Evolutionary conservation across 73 alveolate species (phyloP), one percentile per base, ranked within the genome.

Genomic region (Paramecium caudatum): DNA sequence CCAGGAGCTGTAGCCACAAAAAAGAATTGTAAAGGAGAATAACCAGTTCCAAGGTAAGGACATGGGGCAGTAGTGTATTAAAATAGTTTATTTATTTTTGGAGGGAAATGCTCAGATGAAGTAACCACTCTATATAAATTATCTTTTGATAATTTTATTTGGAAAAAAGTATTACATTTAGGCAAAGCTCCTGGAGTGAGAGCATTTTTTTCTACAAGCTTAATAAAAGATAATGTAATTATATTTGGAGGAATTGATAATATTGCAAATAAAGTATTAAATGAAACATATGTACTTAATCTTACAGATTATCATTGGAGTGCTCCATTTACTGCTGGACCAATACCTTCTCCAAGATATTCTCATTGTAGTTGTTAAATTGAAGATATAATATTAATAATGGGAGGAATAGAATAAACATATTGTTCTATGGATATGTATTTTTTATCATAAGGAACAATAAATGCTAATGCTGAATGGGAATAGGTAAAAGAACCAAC

Each of bases 321-420:
- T 17, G 55, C 93, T 19, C 93, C 93, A 0, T 86, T 86, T 62
- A 86, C 93, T 23, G 93, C 93, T 36, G 96, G 96, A 10, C 70
- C 46, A 17, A 94, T 90, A 10, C 96, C 96, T 4, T 27, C 95
- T 41, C 91, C 96, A 1, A 63, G 96, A n/a, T 93, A 62, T 39
- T 37, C 48, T 10, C 95, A 93, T 55, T 61, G 95, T 33, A 91
- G 95, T 16, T 83, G 95, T 65, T 19, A 50, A 23, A 69, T 93
- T 2, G 62, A 86, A 27, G 93, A 86, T 25, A 62, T 78, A 0
- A 86, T 86, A 16, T 45, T 61, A 25, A 36, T 86, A 3, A 62
- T 62, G 70, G 93, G 93, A 21, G 93, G 93, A 19, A 61, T 86
- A 0, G 80, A 78, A 9, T 16, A 86, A 30, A 86, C 93, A 41